Percentiles rank a stretch among this genome's conserved stretches.
Conservation (phyloP, 257 asterid genomes). For the Datura wrightii region DNA sequence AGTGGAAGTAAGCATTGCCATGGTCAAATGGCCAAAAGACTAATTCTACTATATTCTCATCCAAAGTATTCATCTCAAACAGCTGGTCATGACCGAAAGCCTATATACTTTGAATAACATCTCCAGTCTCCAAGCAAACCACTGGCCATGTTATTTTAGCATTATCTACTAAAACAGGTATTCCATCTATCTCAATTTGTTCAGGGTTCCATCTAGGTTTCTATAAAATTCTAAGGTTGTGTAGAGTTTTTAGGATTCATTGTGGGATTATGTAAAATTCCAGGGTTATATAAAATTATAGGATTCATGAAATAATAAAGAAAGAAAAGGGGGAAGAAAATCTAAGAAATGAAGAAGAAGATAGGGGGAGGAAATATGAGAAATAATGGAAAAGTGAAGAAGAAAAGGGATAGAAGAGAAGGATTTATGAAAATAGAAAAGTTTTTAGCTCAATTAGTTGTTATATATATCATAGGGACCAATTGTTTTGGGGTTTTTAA, state of each 20-base stretch:
- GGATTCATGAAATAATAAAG: neutral
- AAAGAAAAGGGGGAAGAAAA: neutral
- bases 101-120: constrained; percentile 22
- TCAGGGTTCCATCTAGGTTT: neutral
- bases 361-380: no score
- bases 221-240: no score
- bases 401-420: neutral
- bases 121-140: constrained; percentile 22
- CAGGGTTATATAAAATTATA: no score
- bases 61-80: constrained; percentile 1
- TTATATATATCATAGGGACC: neutral
- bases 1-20: neutral
- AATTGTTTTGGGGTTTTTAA: neutral
- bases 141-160: constrained; percentile 1
- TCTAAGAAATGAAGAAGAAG: neutral
- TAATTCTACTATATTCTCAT: constrained; percentile 1
- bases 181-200: constrained; percentile 23
- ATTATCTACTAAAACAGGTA: constrained; percentile 18
- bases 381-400: neutral
- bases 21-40: neutral
- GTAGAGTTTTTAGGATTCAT: no score
- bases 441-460: neutral
- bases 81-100: neutral
- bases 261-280: neutral
- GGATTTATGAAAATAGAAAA: neutral